Percentiles rank a stretch among this genome's conserved stretches.
Evolutionary conservation across 225 moss, liverwort and hornwort genomes (phyloP).

Genomic region (Marchantia polymorpha): DNA sequence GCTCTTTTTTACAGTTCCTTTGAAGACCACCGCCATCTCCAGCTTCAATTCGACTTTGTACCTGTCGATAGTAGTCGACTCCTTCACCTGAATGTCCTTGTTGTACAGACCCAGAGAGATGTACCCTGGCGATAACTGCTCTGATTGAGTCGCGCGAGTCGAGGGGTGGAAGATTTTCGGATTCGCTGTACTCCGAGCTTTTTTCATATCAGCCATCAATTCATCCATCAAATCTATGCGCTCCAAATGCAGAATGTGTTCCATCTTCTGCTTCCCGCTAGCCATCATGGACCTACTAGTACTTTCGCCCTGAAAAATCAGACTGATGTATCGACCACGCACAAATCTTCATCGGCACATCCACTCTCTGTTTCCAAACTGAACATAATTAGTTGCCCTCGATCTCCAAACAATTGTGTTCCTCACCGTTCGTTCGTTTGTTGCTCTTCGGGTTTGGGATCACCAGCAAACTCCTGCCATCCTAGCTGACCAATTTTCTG

Average conservation of each 20-base stretch:
- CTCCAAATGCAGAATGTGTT: background rate
- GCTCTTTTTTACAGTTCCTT: background rate
- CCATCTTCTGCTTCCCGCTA: background rate
- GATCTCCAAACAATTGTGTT: too few relatives aligned
- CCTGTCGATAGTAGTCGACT: background rate
- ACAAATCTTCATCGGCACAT: too few relatives aligned
- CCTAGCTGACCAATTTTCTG: too few relatives aligned
- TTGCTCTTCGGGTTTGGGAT: too few relatives aligned
- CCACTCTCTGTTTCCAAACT: too few relatives aligned
- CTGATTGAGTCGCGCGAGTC: background rate
- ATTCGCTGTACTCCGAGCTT: background rate
- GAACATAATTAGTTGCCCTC: too few relatives aligned
- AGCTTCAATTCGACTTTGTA: constrained; percentile 4
- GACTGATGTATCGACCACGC: too few relatives aligned
- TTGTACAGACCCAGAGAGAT: constrained; percentile 15
- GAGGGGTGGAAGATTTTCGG: constrained; percentile 4
- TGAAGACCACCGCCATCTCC: constrained; percentile 1
- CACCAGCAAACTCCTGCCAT: too few relatives aligned
- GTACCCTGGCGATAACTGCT: background rate
- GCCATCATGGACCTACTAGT: too few relatives aligned
- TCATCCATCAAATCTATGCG: constrained; percentile 15
- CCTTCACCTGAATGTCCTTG: background rate
- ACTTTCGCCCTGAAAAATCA: too few relatives aligned
- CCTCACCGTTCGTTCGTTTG: too few relatives aligned
- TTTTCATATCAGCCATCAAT: background rate